phyloP scores from a whole-genome alignment of 306 rosid genomes.

The Begonia peltatifolia region DNA sequence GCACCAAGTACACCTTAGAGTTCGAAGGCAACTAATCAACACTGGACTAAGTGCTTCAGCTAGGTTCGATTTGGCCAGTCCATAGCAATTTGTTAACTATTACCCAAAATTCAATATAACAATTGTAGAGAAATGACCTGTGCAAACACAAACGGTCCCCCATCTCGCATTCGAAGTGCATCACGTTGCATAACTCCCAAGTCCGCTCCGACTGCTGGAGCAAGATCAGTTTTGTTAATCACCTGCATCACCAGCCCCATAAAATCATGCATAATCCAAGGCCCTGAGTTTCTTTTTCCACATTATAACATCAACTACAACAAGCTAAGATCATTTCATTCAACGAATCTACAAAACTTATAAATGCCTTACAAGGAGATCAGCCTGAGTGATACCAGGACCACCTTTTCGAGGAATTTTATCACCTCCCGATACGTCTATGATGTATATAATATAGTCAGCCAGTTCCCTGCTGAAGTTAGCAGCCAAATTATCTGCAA shows the following conservation, averaged over 20 bases:
- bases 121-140: constrained; percentile 42
- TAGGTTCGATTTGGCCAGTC: too few species aligned
- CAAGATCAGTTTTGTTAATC: constrained; percentile 95
- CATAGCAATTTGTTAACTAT: too few species aligned
- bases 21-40: too few species aligned
- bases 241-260: constrained; percentile 32
- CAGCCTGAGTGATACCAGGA: constrained; percentile 99
- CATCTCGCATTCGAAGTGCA: constrained; percentile 89
- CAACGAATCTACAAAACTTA: constrained; percentile 1
- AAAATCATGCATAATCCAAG: constrained; percentile 1
- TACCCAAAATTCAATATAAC: too few species aligned
- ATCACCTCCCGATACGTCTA: constrained; percentile 93
- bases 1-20: too few species aligned
- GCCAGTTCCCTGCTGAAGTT: constrained; percentile 98
- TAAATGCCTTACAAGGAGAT: constrained; percentile 64
- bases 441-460: constrained; percentile 89
- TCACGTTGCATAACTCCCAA: constrained; percentile 86
- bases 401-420: constrained; percentile 99
- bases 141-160: constrained; percentile 93
- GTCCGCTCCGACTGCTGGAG: constrained; percentile 90
- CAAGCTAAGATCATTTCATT: background rate
- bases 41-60: too few species aligned
- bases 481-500: constrained; percentile 92
- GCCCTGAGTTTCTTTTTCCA: background rate
- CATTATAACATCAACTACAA: too few species aligned